Conservation (phyloP, 495 filamentous ascomycete species). For the Talaromyces borbonicus region DNA sequence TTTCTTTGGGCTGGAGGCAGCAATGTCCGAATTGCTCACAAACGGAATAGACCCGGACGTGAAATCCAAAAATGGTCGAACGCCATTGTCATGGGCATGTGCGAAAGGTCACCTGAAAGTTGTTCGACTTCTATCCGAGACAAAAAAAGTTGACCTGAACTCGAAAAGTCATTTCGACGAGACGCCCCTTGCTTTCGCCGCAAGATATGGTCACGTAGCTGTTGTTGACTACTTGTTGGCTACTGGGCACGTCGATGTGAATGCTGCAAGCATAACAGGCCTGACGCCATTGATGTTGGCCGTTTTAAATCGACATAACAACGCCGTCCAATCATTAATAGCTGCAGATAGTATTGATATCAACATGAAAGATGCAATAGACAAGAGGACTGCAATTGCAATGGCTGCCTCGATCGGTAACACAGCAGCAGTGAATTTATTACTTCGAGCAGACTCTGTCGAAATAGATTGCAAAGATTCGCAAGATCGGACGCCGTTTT, state of each 20-base stretch:
- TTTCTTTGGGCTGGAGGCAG: not conserved
- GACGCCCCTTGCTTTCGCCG: constrained; percentile 8
- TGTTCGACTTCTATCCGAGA: constrained; percentile 9
- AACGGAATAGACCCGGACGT: not conserved
- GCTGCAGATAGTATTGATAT: not conserved
- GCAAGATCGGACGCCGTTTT: constrained; percentile 6
- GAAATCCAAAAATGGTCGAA: not conserved
- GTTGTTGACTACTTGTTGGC: constrained; percentile 9
- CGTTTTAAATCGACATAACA: not conserved
- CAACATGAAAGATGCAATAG: not conserved
- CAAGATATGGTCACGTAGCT: constrained; percentile 5
- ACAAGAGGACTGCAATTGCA: constrained; percentile 6
- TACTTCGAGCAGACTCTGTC: constrained; percentile 2
- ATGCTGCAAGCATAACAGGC: not conserved
- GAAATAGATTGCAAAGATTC: constrained; percentile 4
- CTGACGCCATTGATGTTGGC: constrained; percentile 5
- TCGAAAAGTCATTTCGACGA: constrained; percentile 2
- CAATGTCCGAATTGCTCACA: not conserved
- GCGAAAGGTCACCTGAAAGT: constrained; percentile 6
- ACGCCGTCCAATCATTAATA: constrained; percentile 7
- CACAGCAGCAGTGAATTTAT: constrained; percentile 7
- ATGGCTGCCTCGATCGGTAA: constrained; percentile 4
- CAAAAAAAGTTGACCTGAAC: constrained; percentile 11
- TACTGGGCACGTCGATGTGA: constrained; percentile 2
- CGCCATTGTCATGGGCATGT: constrained; percentile 9